Evolutionary conservation across 2,329 filamentous ascomycete species (phyloP).

Genomic region (Ploettnerulaceae sp.): DNA sequence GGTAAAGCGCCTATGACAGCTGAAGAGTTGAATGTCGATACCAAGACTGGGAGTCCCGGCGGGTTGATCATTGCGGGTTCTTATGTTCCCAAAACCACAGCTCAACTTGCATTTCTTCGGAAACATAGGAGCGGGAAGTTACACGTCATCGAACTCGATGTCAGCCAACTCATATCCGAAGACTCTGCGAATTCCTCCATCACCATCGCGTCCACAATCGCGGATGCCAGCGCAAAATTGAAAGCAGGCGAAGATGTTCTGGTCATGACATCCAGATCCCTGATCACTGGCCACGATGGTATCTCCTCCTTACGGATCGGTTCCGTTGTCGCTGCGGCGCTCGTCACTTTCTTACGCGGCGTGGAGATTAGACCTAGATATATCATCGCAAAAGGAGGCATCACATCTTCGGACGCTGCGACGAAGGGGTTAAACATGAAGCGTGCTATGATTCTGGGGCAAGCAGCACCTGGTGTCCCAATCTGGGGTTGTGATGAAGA

Average conservation of each 20-base stretch:
- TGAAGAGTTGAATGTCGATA: constrained; percentile 37
- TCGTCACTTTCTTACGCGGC: constrained; percentile 46
- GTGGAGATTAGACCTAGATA: constrained; percentile 48
- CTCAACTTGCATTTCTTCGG: constrained; percentile 44
- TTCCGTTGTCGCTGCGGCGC: constrained; percentile 43
- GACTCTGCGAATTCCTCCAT: neutral
- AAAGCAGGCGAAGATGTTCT: constrained; percentile 49
- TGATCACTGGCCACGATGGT: constrained; percentile 47
- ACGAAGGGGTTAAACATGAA: constrained; percentile 52
- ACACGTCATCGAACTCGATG: constrained; percentile 41
- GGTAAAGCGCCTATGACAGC: constrained; percentile 48
- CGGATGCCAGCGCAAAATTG: constrained; percentile 38
- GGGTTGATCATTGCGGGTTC: constrained; percentile 52
- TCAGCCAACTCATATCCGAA: constrained; percentile 38
- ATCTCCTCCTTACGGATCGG: constrained; percentile 51
- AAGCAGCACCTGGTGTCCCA: constrained; percentile 53
- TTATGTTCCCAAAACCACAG: constrained; percentile 55
- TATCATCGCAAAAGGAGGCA: constrained; percentile 55
- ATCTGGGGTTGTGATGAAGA: constrained; percentile 49
- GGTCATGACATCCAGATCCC: constrained; percentile 53
- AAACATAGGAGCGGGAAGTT: constrained; percentile 30
- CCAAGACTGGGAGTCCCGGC: constrained; percentile 36
- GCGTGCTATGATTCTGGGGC: constrained; percentile 49
- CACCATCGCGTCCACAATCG: constrained; percentile 34
- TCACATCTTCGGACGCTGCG: constrained; percentile 54